These are phyloP conservation scores for Amyloporia xantha DNA, from an alignment of 768 basidiomycete genomes.

Conservation along the genomic window DNA sequence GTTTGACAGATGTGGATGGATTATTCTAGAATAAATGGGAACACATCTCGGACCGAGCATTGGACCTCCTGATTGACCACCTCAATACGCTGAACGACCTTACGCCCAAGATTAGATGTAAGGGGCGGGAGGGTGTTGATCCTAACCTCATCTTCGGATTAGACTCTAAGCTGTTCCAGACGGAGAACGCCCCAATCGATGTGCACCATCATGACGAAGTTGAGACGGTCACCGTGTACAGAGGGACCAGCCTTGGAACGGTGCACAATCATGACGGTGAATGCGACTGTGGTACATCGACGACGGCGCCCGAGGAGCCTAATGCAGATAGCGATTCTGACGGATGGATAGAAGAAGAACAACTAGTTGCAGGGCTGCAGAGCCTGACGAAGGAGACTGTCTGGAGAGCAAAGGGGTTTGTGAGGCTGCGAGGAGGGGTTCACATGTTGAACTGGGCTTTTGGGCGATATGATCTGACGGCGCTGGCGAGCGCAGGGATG, in stretches of 20 bases:
- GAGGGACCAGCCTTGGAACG: conserved; percentile 28
- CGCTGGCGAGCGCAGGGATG: conserved; percentile 23
- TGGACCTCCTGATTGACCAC: conserved; percentile 83
- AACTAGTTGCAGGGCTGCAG: conserved; percentile 41
- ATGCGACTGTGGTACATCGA: conserved; percentile 2
- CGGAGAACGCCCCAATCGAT: conserved; percentile 11
- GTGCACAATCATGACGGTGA: conserved; percentile 17
- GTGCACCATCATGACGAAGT: conserved; percentile 73
- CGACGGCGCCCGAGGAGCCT: neutral
- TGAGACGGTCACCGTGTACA: conserved; percentile 64
- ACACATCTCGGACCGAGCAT: conserved; percentile 64
- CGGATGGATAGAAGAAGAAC: conserved; percentile 26
- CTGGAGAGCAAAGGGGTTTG: conserved; percentile 86
- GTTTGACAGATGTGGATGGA: too few relatives aligned
- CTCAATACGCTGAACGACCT: conserved; percentile 84
- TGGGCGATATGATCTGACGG: conserved; percentile 65
- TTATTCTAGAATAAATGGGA: conserved; percentile 83
- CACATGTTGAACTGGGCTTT: conserved; percentile 92
- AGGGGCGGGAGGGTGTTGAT: conserved; percentile 58
- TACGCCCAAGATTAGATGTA: conserved; percentile 78
- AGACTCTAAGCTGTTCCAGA: conserved; percentile 70
- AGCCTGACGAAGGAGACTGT: conserved; percentile 58
- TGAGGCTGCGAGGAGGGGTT: conserved; percentile 40
- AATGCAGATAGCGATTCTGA: neutral
- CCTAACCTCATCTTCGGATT: conserved; percentile 84